Evolutionary conservation across 208 protist genomes (phyloP).

Genomic region (Trypanosoma scelopori): DNA sequence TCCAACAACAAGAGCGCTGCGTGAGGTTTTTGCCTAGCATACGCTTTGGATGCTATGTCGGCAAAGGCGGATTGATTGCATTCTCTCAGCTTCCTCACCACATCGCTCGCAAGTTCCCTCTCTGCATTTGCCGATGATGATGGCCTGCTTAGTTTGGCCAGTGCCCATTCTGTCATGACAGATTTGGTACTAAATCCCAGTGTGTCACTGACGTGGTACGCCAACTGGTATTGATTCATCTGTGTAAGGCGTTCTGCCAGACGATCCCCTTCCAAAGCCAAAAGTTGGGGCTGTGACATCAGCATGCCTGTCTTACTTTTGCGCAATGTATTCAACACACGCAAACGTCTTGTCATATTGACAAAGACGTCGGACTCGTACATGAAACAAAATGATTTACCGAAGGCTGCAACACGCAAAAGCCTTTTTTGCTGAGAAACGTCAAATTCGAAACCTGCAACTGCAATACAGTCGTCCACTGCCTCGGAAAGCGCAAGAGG

Average conservation of each 20-base stretch:
- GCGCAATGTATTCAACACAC: conserved; percentile 89
- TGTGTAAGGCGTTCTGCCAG: conserved; percentile 80
- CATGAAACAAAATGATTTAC: conserved; percentile 89
- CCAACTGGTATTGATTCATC: conserved; percentile 85
- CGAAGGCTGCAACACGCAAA: conserved; percentile 91
- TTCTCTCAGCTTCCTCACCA: conserved; percentile 53
- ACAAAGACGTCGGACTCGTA: conserved; percentile 87
- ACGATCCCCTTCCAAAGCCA: conserved; percentile 44
- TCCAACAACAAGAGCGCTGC: conserved; percentile 62
- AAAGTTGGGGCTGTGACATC: conserved; percentile 87
- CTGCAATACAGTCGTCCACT: conserved; percentile 86
- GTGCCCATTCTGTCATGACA: conserved; percentile 94
- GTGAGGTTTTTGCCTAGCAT: conserved; percentile 40
- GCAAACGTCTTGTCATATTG: conserved; percentile 64
- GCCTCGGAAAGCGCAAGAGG: conserved; percentile 56
- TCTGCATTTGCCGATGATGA: conserved; percentile 29
- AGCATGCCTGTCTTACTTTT: conserved; percentile 75
- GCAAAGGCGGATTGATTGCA: conserved; percentile 50
- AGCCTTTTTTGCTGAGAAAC: conserved; percentile 77
- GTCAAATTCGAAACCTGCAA: conserved; percentile 86
- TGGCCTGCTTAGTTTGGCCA: conserved; percentile 72
- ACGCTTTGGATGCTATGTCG: conserved; percentile 56
- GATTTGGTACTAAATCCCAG: conserved; percentile 60
- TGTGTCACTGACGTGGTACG: conserved; percentile 69
- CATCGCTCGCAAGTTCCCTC: conserved; percentile 32